Base-by-base conservation (phyloP, 2,329 filamentous ascomycete genomes). In the Hypomyces rosellus region DNA sequence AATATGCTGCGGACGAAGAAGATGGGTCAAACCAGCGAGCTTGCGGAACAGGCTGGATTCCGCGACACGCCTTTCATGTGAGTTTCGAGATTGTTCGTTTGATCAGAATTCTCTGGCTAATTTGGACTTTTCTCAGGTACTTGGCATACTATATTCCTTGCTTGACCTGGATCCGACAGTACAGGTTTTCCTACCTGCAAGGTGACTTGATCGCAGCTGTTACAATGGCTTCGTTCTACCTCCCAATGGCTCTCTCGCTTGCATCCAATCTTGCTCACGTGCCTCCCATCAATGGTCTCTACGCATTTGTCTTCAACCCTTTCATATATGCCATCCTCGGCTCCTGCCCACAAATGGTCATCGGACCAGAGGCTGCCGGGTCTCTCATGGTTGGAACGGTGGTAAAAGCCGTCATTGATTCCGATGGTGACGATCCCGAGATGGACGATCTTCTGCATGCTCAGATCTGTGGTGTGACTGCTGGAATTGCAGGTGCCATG, bases 191-290 rank as follows among this genome's bases (percentile, higher is more conserved):
- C 3, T 96, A 88, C 68, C 69, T 97, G 44, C 82, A 85, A 59
- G 93, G 93, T 44, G 93, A 99, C 67, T 71, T 97, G 15, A 75
- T 95, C 13, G 86, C 92, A 8, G 91, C 92, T 45, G 67, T 97
- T 55, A 97, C 93, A n/a, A 86, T 99, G 73, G 89, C 92, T n/a
- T 96, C 91, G 22, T 93, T 99, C 72, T 99, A 99, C 67, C 86
- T 99, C 36, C 93, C 93, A 46, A 96, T 99, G 91, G 87, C 90
- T 0, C 79, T 99, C 13, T 97, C 93, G 0, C 86, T 95, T 56
- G 90, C 93, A 49, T 84, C 89, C 38, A 97, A 97, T 63, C 82
- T 99, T 39, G 90, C 87, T 5, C 93, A 97, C 65, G 83, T 96
- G 2, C 90, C 92, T 8, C 87, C 93, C 0, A 91, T 97, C 61